Evolutionary conservation across 2,329 filamentous ascomycete genomes (phyloP).

Genomic region (Fusarium sp.): DNA sequence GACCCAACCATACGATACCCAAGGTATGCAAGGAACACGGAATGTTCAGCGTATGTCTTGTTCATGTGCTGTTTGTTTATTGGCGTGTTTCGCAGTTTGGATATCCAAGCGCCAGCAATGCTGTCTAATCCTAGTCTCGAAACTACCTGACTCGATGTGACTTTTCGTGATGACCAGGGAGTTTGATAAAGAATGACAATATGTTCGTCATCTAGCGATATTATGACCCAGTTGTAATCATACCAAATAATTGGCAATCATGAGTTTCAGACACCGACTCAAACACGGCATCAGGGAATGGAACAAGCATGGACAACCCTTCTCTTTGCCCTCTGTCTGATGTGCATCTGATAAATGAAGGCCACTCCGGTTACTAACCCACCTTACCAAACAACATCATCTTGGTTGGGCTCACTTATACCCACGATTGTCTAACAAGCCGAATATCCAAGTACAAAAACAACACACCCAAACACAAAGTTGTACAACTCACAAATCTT

Average conservation of each 20-base stretch:
- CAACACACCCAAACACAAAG: conserved; percentile 9
- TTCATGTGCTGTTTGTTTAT: too few relatives aligned
- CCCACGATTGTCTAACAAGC: too few relatives aligned
- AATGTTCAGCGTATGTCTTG: conserved; percentile 3
- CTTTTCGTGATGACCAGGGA: background rate
- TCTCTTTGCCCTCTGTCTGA: too few relatives aligned
- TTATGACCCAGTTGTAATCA: too few relatives aligned
- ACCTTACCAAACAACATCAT: too few relatives aligned
- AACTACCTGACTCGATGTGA: conserved; percentile 7
- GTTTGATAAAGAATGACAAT: conserved; percentile 18
- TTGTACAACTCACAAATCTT: conserved; percentile 19
- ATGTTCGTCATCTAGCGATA: conserved; percentile 11
- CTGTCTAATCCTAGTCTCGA: conserved; percentile 1
- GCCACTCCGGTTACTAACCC: too few relatives aligned
- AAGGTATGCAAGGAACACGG: conserved; percentile 19
- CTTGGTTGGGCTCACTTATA: too few relatives aligned
- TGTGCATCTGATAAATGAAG: too few relatives aligned
- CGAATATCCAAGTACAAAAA: background rate
- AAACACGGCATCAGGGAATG: background rate
- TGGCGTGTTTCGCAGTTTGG: conserved; percentile 15
- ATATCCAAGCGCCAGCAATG: background rate
- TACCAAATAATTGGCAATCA: background rate
- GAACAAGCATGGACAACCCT: background rate
- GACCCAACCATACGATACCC: conserved; percentile 5
- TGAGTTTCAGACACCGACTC: background rate